Evolutionary conservation across 169 alveolate genomes (phyloP).

Genomic region (Miamiensis avidus): DNA sequence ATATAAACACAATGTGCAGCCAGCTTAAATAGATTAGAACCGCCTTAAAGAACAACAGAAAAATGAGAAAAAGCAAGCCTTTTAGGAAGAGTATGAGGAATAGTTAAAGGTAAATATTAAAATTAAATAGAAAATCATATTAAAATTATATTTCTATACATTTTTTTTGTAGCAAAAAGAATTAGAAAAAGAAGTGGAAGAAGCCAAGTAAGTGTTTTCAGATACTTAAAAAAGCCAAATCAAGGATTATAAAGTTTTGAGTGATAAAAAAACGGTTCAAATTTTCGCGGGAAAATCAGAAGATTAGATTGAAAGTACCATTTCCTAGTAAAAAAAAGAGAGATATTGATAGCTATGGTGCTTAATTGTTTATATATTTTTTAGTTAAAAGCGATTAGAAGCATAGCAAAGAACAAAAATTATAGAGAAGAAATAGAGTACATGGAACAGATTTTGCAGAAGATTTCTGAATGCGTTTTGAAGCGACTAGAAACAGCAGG

Average conservation of each 20-base stretch:
- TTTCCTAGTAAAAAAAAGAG: not conserved
- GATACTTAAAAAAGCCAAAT: not conserved
- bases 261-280: not conserved
- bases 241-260: not conserved
- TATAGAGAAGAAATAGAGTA: not conserved
- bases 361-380: no score
- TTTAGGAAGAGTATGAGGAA: slow-evolving; percentile 1
- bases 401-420: slow-evolving; percentile 6
- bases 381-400: not conserved
- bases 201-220: not conserved
- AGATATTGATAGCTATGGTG: no score
- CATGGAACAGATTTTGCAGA: slow-evolving; percentile 5
- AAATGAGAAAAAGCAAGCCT: not conserved
- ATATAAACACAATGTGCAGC: slow-evolving; percentile 5
- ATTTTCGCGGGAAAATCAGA: not conserved
- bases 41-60: not conserved
- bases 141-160: not conserved
- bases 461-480: not conserved
- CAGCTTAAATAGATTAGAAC: slow-evolving; percentile 3
- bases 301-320: not conserved
- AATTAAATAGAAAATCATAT: not conserved
- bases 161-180: slow-evolving; percentile 1
- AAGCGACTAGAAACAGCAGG: not conserved
- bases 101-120: slow-evolving; percentile 6
- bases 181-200: not conserved